Conservation (phyloP, 352 stramenopile species). For the Phytophthora cajani region DNA sequence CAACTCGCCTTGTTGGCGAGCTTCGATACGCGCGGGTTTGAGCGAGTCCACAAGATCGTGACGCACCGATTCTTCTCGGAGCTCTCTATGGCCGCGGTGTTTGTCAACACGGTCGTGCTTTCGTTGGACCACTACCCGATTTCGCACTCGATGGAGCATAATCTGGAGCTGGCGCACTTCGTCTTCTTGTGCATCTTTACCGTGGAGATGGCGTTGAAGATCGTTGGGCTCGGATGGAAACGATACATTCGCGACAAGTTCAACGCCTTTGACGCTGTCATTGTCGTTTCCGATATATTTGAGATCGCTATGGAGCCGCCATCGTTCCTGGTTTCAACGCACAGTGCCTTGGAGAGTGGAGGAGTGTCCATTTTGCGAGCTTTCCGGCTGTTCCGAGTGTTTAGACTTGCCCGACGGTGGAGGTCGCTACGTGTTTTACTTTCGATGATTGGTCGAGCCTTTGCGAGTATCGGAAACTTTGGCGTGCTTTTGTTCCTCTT, state of each 20-base stretch:
- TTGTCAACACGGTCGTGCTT: slow-evolving; percentile 76
- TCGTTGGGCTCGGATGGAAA: slow-evolving; percentile 65
- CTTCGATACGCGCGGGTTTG: neutral
- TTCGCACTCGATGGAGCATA: slow-evolving; percentile 36
- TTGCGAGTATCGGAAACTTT: neutral
- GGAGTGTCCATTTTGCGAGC: neutral
- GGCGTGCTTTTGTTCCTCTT: neutral
- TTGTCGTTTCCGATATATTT: slow-evolving; percentile 41
- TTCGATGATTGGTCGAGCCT: neutral
- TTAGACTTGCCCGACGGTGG: neutral
- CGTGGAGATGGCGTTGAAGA: slow-evolving; percentile 75
- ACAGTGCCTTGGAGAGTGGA: neutral
- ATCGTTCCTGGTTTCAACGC: neutral
- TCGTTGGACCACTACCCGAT: slow-evolving; percentile 83
- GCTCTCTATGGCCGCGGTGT: neutral
- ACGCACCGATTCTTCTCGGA: slow-evolving; percentile 49
- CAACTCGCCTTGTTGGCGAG: neutral
- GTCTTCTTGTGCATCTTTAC: slow-evolving; percentile 67
- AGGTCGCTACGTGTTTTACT: neutral
- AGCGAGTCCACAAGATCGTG: slow-evolving; percentile 34
- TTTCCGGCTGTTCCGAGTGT: neutral
- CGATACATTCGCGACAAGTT: slow-evolving; percentile 73
- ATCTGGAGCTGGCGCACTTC: slow-evolving; percentile 77
- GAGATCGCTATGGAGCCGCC: neutral
- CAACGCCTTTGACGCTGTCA: slow-evolving; percentile 81